Evolutionary conservation across 2,329 filamentous ascomycete species (phyloP), one percentile per base, ranked within the genome.

Genomic region (Hypoxylon sp.): DNA sequence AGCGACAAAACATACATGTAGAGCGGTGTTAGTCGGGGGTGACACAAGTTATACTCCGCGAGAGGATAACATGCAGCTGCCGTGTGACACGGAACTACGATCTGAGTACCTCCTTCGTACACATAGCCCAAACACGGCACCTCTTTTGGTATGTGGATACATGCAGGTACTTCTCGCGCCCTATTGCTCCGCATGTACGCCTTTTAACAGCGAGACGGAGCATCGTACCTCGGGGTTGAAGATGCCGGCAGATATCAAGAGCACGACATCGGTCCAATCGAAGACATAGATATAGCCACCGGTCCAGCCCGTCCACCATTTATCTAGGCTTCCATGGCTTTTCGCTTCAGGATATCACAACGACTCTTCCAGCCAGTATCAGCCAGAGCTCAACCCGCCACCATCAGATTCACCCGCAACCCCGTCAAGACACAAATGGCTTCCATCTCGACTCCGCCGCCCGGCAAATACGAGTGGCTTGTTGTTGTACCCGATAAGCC

Each of bases 401-500:
- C 30, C 32, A 46, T 41, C 43, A 61, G 59, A 61, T 52, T 58
- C 34, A 46, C 60, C 23, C 62, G 52, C 32, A 37, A 41, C 52
- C 60, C 47, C 43, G 21, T 55, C 48, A 46, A 63, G 39, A 64
- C 39, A 27, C 52, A 59, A 52, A 76, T 76, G 74, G 69, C 74
- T 3, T 62, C 72, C 39, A 59, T 70, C 48, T 56, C 69, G 16
- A 65, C 68, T 54, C 65, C 70, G 45, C 68, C 73, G 9, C 64
- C 72, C 30, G 72, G 69, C 65, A 66, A 74, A 52, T 57, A 59
- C 29, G 73, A 76, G 77, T 93, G 89, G 82, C 84, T 93, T 37
- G 88, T 90, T 71, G 82, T 93, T 62, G 75, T 92, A 37, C 90
- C 89, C 11, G 90, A 93, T 77, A 86, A 88, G 77, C 84, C 88